Evolutionary conservation across 805 yeast species (phyloP), one percentile per base, ranked within the genome.

Genomic region (Spathaspora girioi): DNA sequence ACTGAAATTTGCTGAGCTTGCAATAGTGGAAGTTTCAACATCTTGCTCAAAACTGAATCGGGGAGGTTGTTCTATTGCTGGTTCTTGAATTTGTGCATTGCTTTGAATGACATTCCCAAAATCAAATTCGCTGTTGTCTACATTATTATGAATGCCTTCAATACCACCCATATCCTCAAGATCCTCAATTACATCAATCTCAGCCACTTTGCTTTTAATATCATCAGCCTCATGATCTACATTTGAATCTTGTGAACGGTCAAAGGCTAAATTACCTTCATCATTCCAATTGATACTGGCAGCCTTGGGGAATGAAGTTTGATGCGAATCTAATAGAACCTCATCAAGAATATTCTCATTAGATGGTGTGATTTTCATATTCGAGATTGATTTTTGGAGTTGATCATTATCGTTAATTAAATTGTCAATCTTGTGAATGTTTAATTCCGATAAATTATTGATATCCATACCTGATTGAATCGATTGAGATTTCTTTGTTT

Each of bases 281-380:
- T 72, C 75, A 54, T 71, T 71, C 79, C 79, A 74, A 56, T 70
- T 73, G 26, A 74, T 68, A 54, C 77, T 72, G 3, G 69, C 60
- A 10, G 76, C 70, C 49, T 64, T 61, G 52, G 68, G 75, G 49
- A 71, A 73, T 10, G 75, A 69, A 15, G 60, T 54, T 43, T 62
- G 63, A 32, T 63, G 60, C 12, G 50, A 47, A n/a, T 46, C 45
- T 29, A 42, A 29, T 5, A 44, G 38, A 10, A 44, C 45, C 14
- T 44, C 49, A 23, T 47, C 51, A 14, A 51, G 38, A 3, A 66
- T 59, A 17, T 54, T 60, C 26, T 45, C 47, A n/a, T n/a, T n/a
- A 2, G 49, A 47, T 15, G 54, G 48, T 14, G 42, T 48, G 2
- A 14, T 11, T 8, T 35, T 35, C 7, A 15, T 14, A 43, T 50